Conservation (phyloP, 768 basidiomycete genomes). For the Dendrothele bispora region DNA sequence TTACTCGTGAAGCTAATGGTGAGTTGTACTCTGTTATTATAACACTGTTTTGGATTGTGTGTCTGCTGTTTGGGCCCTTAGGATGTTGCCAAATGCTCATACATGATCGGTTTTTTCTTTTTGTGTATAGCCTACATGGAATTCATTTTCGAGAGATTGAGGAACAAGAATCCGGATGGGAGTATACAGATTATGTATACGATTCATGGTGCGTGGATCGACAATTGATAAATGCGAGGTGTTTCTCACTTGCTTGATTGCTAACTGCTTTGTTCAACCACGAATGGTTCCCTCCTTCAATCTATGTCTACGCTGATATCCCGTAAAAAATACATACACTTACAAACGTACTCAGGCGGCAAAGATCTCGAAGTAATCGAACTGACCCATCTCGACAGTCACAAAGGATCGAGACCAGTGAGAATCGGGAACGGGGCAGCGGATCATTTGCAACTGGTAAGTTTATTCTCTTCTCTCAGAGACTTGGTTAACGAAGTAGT, state of each 20-base stretch:
- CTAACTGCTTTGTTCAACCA: too few species aligned
- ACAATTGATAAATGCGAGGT: neutral
- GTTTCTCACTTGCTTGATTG: too few species aligned
- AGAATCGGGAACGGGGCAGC: conserved; percentile 95
- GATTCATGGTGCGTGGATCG: conserved; percentile 64
- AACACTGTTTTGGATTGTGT: too few species aligned
- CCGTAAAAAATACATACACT: too few species aligned
- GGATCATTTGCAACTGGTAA: conserved; percentile 85
- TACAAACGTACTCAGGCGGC: conserved; percentile 53
- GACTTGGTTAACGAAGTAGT: neutral
- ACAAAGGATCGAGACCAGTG: conserved; percentile 82
- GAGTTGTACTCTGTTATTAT: too few species aligned
- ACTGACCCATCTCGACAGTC: conserved; percentile 82
- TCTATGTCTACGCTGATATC: conserved; percentile 3
- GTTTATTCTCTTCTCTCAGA: neutral
- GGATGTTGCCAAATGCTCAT: neutral
- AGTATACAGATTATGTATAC: conserved; percentile 97
- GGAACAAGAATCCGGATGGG: conserved; percentile 84
- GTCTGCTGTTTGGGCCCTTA: too few species aligned
- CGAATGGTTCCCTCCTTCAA: too few species aligned
- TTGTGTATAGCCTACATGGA: conserved; percentile 72
- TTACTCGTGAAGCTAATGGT: conserved; percentile 93
- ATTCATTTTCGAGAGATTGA: conserved; percentile 82
- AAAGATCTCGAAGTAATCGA: conserved; percentile 85
- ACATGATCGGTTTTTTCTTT: conserved; percentile 3